A percentile compares a stretch with the other conserved stretches of the same genome.
phyloP scores from a whole-genome alignment of 2,329 filamentous ascomycete species.

The Lachnellula arida region DNA sequence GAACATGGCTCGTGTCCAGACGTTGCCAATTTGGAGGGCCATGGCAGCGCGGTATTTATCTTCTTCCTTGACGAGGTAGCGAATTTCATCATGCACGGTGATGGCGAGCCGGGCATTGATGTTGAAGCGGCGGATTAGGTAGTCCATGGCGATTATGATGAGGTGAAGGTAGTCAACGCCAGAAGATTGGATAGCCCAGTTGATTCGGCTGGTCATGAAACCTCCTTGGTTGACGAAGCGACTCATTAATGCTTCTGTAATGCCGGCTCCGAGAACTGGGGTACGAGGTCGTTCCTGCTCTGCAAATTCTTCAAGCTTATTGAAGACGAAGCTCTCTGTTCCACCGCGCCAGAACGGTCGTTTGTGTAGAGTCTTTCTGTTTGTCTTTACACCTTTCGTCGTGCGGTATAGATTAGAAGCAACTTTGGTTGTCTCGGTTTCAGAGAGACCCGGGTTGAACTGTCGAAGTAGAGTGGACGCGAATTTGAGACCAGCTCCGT shows the following conservation, averaged over 20 bases:
- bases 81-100: constrained; percentile 96
- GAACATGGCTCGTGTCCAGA: constrained; percentile 98
- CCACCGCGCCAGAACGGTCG: constrained; percentile 90
- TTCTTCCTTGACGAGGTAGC: constrained; percentile 79
- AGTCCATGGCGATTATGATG: constrained; percentile 91
- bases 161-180: constrained; percentile 97
- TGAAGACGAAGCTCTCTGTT: constrained; percentile 97
- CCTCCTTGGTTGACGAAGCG: constrained; percentile 83
- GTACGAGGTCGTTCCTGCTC: constrained; percentile 89
- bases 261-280: constrained; percentile 87
- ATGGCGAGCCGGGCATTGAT: constrained; percentile 82
- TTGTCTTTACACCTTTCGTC: constrained; percentile 87
- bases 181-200: constrained; percentile 98
- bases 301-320: constrained; percentile 95
- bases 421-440: constrained; percentile 69
- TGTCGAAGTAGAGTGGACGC: constrained; percentile 84
- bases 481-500: constrained; percentile 94
- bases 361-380: constrained; percentile 64
- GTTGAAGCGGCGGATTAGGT: constrained; percentile 78
- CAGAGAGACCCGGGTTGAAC: constrained; percentile 82
- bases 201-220: constrained; percentile 94
- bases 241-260: constrained; percentile 90
- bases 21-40: constrained; percentile 87
- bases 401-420: constrained; percentile 78
- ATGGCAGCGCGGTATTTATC: constrained; percentile 88